A percentile compares a stretch with the other conserved stretches of the same genome.
Conservation (phyloP, 176 grass and related monocot genomes). For the Eragrostis curvula region DNA sequence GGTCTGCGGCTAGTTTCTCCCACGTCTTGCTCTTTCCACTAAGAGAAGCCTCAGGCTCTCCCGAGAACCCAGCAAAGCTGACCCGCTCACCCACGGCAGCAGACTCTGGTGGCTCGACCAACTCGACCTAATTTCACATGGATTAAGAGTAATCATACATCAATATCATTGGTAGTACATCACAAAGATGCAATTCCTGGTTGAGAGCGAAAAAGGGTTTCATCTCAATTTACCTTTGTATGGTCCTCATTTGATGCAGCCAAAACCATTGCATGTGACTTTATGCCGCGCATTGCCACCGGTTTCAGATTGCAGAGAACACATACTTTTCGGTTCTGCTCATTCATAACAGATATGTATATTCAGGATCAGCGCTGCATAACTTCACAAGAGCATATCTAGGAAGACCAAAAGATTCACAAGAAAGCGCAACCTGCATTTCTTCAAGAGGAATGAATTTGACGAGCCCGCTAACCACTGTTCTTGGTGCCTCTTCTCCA, state of each 20-base stretch:
- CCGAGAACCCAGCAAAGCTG: slow-evolving; percentile 73
- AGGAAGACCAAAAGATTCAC: background rate
- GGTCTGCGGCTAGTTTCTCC: slow-evolving; percentile 78
- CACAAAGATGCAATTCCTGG: background rate
- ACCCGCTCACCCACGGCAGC: slow-evolving; percentile 74
- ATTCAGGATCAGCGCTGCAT: slow-evolving; percentile 24
- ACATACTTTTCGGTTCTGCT: slow-evolving; percentile 83
- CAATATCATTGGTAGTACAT: background rate
- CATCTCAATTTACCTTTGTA: slow-evolving; percentile 51
- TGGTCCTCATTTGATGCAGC: slow-evolving; percentile 91
- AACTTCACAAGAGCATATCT: slow-evolving; percentile 2
- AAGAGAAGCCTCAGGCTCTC: slow-evolving; percentile 74
- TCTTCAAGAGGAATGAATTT: slow-evolving; percentile 94
- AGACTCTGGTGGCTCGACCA: slow-evolving; percentile 79
- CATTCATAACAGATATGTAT: slow-evolving; percentile 16
- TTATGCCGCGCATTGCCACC: slow-evolving; percentile 84
- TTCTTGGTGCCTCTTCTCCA: slow-evolving; percentile 84
- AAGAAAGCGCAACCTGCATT: slow-evolving; percentile 77
- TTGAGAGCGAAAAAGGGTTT: background rate
- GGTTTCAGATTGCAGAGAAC: slow-evolving; percentile 98
- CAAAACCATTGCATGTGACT: slow-evolving; percentile 97
- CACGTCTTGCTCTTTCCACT: slow-evolving; percentile 84
- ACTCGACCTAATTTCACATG: slow-evolving; percentile 60
- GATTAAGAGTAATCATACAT: background rate
- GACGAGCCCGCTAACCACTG: slow-evolving; percentile 95